phyloP scores from a whole-genome alignment of 139 green algal species.

The Volvox reticuliferus region DNA sequence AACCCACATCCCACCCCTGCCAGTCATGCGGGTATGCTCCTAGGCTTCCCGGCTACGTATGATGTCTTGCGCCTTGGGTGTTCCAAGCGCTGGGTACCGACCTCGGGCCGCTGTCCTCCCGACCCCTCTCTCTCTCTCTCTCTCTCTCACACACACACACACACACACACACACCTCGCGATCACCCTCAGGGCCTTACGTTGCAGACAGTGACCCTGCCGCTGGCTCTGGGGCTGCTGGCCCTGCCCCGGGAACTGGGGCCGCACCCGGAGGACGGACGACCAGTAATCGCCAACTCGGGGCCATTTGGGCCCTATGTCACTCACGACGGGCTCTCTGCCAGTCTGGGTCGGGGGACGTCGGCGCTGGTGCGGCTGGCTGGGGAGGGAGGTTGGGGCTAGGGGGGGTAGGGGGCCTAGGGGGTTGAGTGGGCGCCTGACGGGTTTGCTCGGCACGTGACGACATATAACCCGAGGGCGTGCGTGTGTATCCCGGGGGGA shows the following conservation, averaged over 20 bases:
- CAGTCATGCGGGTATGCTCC: no score
- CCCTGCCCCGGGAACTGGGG: constrained; percentile 68
- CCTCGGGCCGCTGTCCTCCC: background rate
- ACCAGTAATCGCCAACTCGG: constrained; percentile 54
- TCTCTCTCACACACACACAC: background rate
- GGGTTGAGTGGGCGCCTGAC: background rate
- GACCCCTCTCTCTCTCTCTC: background rate
- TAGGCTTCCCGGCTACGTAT: background rate
- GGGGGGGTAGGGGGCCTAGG: background rate
- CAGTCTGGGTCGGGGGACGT: constrained; percentile 46
- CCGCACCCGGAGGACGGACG: constrained; percentile 60
- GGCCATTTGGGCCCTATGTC: constrained; percentile 66
- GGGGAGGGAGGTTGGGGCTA: background rate
- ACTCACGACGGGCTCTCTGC: constrained; percentile 51
- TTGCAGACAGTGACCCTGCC: constrained; percentile 52
- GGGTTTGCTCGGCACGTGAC: background rate
- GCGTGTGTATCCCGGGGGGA: background rate
- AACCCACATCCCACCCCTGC: background rate
- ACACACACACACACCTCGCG: no score
- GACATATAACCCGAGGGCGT: background rate
- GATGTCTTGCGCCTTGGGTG: no score
- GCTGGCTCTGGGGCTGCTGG: constrained; percentile 67
- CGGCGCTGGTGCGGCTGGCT: background rate
- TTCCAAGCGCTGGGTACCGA: no score
- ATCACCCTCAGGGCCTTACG: constrained; percentile 7